Evolutionary conservation across 2,329 filamentous ascomycete genomes (phyloP).

Genomic region (Cercospora brassicicola): DNA sequence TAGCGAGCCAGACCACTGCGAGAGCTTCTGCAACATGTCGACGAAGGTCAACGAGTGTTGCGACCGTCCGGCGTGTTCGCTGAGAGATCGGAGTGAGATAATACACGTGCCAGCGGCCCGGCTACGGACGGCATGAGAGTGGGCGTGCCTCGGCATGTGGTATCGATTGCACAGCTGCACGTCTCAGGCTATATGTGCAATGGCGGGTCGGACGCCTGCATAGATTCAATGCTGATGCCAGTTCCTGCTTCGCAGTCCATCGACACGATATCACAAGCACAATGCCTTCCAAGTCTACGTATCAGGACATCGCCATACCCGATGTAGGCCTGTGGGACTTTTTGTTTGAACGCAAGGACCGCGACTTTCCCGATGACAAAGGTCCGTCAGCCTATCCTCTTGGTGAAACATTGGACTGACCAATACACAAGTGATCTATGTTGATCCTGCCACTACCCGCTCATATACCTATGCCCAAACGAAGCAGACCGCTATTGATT

Average conservation of each 20-base stretch:
- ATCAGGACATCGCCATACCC: constrained; percentile 67
- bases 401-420: background rate
- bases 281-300: constrained; percentile 42
- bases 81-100: constrained; percentile 1
- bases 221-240: background rate
- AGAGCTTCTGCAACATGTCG: background rate
- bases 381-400: constrained; percentile 47
- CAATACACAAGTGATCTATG: constrained; percentile 64
- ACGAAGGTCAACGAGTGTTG: background rate
- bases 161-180: background rate
- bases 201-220: background rate
- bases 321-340: constrained; percentile 75
- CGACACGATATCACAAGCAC: background rate
- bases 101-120: background rate
- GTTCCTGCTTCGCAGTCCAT: background rate
- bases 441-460: constrained; percentile 69
- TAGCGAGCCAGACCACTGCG: background rate
- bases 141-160: background rate
- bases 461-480: constrained; percentile 71
- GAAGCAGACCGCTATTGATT: constrained; percentile 65
- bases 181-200: background rate
- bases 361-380: constrained; percentile 69
- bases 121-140: background rate
- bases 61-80: background rate
- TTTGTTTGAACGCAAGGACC: constrained; percentile 69